Evolutionary conservation across 2,329 filamentous ascomycete genomes (phyloP), one percentile per base, ranked within the genome.

Genomic region (Gliomastix tumulicola): DNA sequence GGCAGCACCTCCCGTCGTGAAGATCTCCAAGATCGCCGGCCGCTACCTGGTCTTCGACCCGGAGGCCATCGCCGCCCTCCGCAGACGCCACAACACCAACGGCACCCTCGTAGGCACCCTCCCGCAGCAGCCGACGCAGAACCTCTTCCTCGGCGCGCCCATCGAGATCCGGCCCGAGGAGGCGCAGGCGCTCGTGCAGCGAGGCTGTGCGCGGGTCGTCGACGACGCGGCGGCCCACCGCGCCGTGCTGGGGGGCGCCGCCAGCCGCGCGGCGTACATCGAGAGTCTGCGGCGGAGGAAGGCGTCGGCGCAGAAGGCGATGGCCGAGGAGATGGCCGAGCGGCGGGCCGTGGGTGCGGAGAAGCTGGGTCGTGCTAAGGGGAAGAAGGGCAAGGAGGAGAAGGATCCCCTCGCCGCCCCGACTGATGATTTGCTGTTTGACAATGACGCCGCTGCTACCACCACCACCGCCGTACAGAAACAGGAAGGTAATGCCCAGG

Each of bases 161-260:
- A 65, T 97, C 19, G 84, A 96, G 66, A 70, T 98, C 31, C 86
- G 92, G 67, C 82, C 87, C 3, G 92, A 97, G 63, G 92, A 98
- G 66, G 89, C 83, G 5, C 75, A 80, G 44, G 64, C 92, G 37
- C 72, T 98, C 20, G 79, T 94, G 40, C 82, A 88, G 47, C 82
- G 82, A 48, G 79, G 76, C 41, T 76, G 79, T 48, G 90, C 80
- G 30, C 87, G 83, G 59, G 71, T 95, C 47, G 79, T 90, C 49
- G 87, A 96, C 56, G 89, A 94, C 60, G 69, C 71, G 36, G 68
- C 73, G 36, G 78, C 76, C 46, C 92, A 97, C 59, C 70, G 75
- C 25, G 56, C 73, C 27, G 74, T 71, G 32, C 73, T 94, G 46
- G 63, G 71, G 36, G 66, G 69, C 21, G 63, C 82, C 44, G 66